These are phyloP conservation scores for Lobosporangium transversale DNA, from an alignment of 192 early-diverging fungal genomes.

Conservation along the genomic window DNA sequence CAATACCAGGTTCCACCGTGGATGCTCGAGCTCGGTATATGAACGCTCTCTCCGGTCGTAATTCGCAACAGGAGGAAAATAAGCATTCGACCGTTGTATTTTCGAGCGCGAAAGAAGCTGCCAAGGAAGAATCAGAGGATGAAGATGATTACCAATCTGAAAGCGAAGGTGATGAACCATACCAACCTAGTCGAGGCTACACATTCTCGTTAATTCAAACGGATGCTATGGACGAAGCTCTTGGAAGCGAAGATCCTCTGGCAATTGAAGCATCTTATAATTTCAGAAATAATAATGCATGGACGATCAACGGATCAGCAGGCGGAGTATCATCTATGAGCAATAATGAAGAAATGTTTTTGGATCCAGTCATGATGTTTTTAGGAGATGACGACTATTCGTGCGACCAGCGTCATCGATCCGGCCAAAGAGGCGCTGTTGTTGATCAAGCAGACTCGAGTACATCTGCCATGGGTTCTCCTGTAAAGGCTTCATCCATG, in stretches of 20 bases:
- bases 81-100: constrained; percentile 61
- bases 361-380: constrained; percentile 51
- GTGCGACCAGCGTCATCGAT: not conserved
- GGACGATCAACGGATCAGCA: not conserved
- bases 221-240: constrained; percentile 64
- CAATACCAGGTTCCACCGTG: constrained; percentile 26
- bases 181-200: constrained; percentile 48
- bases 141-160: constrained; percentile 63
- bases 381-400: constrained; percentile 47
- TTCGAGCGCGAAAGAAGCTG: constrained; percentile 60
- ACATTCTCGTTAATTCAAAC: constrained; percentile 63
- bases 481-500: constrained; percentile 41
- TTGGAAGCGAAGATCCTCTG: constrained; percentile 48
- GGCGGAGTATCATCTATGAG: not conserved
- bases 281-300: not conserved
- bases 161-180: constrained; percentile 51
- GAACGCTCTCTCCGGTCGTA: constrained; percentile 26
- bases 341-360: constrained; percentile 36
- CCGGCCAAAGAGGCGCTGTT: not conserved
- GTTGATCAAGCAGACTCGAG: not conserved
- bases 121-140: constrained; percentile 68
- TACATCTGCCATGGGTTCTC: constrained; percentile 13
- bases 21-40: constrained; percentile 26
- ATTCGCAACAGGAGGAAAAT: constrained; percentile 12
- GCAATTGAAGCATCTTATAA: constrained; percentile 19